Evolutionary conservation across 352 stramenopile species (phyloP), one percentile per base, ranked within the genome.

Genomic region (Phytophthora pluvialis): DNA sequence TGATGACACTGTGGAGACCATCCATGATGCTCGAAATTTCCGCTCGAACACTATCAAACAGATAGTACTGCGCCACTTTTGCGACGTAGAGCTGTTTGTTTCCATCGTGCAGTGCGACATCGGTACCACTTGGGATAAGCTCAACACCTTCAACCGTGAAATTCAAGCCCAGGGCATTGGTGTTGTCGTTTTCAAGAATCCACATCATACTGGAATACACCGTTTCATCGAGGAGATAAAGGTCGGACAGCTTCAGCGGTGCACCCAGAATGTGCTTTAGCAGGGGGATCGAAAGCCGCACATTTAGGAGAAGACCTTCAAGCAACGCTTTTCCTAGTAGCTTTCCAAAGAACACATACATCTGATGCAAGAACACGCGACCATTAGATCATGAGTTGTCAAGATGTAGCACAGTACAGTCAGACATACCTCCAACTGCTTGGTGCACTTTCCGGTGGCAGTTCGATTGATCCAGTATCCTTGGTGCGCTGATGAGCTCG

Each of bases 1-100:
- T 97, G 15, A 99, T 87, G 13, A 99, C 88, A 57, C 98, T 97
- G 58, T 95, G 98, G 45, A 99, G 94, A 12, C 98, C 88, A 4
- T 83, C 70, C 40, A 89, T 52, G 3, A 94, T 72, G 25, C 67
- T 95, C 40, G 77, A 84, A 11, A 99, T 68, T 73, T 99, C 95
- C 2, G 72, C 45, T 51, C 79, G 67, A 46, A 99, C 88, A 16
- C 95, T 93, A 58, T 96, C 95, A 60, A 99, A 93, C 25, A 99
- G 64, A 63, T 97, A 97, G 75, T 99, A 99, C 60, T 98, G 97
- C 44, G 98, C 76, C 40, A 95, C 88, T 25, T 91, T 89, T 9
- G 88, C 77, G 13, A 99, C 78, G 68, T 98, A 99, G 59, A 97
- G 78, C 1, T 91, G 80, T 53, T 99, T 96, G 85, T 99, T 99